These are phyloP conservation scores for Talaromyces sp. DNA, from an alignment of 2,329 filamentous ascomycete genomes.

Conservation along the genomic window DNA sequence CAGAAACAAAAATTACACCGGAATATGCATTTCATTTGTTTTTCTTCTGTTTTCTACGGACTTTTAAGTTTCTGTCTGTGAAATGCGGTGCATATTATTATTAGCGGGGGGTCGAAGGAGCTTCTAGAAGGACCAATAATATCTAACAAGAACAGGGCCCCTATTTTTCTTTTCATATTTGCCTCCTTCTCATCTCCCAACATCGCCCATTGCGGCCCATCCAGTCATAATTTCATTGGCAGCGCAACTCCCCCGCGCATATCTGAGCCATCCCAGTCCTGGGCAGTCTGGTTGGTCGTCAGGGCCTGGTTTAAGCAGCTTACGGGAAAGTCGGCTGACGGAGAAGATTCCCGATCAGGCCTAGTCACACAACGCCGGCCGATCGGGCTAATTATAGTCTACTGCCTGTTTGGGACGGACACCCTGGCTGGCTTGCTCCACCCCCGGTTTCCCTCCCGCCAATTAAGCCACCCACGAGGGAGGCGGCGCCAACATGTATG, in stretches of 20 bases:
- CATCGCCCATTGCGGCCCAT: background rate
- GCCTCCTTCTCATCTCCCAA: background rate
- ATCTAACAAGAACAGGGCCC: too few species aligned
- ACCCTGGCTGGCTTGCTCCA: background rate
- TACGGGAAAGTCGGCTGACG: background rate
- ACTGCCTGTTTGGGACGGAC: background rate
- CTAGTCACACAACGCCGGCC: background rate
- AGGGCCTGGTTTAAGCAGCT: too few species aligned
- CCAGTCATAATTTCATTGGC: background rate
- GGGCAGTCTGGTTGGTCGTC: too few species aligned
- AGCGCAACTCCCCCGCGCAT: background rate
- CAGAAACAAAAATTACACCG: too few species aligned
- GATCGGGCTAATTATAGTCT: background rate
- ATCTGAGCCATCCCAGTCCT: background rate
- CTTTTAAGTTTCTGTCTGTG: too few species aligned
- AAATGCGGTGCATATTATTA: too few species aligned
- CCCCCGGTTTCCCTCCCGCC: background rate
- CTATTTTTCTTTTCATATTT: too few species aligned
- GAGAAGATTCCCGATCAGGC: background rate
- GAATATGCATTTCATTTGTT: too few species aligned
- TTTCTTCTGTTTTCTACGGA: too few species aligned
- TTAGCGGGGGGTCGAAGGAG: too few species aligned
- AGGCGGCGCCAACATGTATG: background rate
- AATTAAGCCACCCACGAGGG: background rate
- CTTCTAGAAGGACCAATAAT: too few species aligned